Evolutionary conservation across 441 rosid genomes (phyloP).

Genomic region (Rhodomyrtus psidioides): DNA sequence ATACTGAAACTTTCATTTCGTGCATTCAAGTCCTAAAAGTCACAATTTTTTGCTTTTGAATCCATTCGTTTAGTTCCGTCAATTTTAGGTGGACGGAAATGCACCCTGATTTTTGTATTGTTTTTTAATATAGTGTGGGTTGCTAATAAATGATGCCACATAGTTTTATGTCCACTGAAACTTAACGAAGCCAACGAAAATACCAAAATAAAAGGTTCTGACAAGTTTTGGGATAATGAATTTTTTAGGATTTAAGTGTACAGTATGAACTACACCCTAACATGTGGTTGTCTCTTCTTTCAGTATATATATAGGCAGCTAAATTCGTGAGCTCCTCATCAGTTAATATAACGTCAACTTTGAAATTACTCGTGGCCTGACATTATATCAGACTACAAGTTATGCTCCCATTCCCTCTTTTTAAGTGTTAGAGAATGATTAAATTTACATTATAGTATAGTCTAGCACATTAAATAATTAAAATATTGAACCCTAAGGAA

Average conservation of each 20-base stretch:
- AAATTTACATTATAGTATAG: neutral
- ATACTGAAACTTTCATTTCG: neutral
- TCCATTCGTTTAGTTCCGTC: neutral
- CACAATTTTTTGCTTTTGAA: neutral
- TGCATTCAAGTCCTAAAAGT: neutral
- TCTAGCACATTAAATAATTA: neutral
- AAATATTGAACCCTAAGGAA: neutral
- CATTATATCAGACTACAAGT: neutral
- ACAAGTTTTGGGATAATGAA: too few species aligned
- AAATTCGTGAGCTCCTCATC: neutral
- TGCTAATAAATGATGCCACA: too few species aligned
- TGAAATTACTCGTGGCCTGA: too few species aligned
- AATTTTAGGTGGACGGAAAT: neutral
- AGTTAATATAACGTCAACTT: too few species aligned
- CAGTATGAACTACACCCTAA: too few species aligned
- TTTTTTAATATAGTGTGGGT: neutral
- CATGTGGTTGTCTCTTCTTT: neutral
- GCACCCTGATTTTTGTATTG: neutral
- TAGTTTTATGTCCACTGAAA: too few species aligned
- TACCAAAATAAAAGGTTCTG: too few species aligned
- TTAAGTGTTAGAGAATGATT: neutral
- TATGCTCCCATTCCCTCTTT: neutral
- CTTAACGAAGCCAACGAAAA: too few species aligned
- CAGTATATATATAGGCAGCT: neutral
- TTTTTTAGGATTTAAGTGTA: too few species aligned